Evolutionary conservation across 352 stramenopile genomes (phyloP).

Genomic region (Pythium apleroticum): DNA sequence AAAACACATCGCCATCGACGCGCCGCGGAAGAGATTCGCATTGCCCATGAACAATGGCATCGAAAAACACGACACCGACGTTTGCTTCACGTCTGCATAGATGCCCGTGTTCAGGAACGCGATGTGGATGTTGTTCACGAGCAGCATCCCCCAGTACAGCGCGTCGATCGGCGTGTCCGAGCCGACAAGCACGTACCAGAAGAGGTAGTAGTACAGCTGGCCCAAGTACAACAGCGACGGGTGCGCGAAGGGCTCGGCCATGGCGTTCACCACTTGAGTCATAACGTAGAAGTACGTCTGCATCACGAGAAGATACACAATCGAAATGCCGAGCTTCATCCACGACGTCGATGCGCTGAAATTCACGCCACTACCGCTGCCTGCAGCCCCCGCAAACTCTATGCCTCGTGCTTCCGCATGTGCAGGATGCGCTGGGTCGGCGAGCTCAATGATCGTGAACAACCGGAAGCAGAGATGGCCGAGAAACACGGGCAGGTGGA

Average conservation of each 20-base stretch:
- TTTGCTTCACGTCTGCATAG: slow-evolving; percentile 81
- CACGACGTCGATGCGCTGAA: slow-evolving; percentile 47
- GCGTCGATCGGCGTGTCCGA: slow-evolving; percentile 77
- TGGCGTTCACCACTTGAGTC: slow-evolving; percentile 75
- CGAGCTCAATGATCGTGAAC: slow-evolving; percentile 59
- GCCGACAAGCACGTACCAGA: slow-evolving; percentile 87
- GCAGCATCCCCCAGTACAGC: slow-evolving; percentile 82
- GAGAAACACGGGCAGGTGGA: slow-evolving; percentile 79
- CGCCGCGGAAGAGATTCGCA: slow-evolving; percentile 27
- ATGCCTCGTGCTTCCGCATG: slow-evolving; percentile 19
- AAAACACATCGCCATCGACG: slow-evolving; percentile 63
- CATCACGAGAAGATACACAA: slow-evolving; percentile 79
- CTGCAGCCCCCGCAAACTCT: slow-evolving; percentile 10
- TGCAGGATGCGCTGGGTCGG: slow-evolving; percentile 25
- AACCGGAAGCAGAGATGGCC: slow-evolving; percentile 77
- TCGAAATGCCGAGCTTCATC: slow-evolving; percentile 74
- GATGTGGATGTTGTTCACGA: slow-evolving; percentile 86
- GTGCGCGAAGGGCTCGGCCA: slow-evolving; percentile 80
- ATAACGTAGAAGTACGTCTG: slow-evolving; percentile 86
- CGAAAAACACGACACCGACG: slow-evolving; percentile 46
- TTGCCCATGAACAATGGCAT: slow-evolving; percentile 39
- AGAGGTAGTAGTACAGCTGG: slow-evolving; percentile 87
- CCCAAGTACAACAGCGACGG: slow-evolving; percentile 82
- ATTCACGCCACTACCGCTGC: slow-evolving; percentile 16
- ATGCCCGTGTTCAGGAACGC: slow-evolving; percentile 86